A percentile compares a stretch with the other conserved stretches of the same genome.
phyloP scores from a whole-genome alignment of 345 rosid genomes.

The Hibiscus mutabilis region DNA sequence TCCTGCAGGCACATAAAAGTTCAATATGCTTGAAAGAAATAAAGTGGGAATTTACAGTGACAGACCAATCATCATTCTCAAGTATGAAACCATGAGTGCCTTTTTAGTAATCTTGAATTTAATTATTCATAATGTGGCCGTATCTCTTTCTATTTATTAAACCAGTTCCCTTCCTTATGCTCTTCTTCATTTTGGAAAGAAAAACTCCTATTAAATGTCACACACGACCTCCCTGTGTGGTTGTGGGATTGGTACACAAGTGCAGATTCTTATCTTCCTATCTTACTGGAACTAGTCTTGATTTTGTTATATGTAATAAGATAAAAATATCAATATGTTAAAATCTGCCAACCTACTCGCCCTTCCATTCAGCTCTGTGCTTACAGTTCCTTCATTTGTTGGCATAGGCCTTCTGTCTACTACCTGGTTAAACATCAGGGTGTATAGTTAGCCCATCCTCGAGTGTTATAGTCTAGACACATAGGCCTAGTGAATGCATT shows the following conservation, averaged over 20 bases:
- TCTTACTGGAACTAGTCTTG: neutral
- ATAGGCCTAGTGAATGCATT: neutral
- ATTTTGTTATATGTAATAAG: neutral
- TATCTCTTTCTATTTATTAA: neutral
- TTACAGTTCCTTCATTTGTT: neutral
- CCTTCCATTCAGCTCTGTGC: neutral
- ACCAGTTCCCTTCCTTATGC: neutral
- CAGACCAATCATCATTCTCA: slow-evolving; percentile 56
- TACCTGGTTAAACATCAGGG: neutral
- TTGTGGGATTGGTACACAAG: neutral
- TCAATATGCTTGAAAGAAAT: slow-evolving; percentile 40
- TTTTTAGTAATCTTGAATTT: slow-evolving; percentile 21
- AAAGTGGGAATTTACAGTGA: slow-evolving; percentile 39
- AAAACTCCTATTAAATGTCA: neutral
- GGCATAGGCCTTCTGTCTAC: neutral
- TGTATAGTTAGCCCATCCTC: neutral
- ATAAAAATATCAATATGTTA: neutral
- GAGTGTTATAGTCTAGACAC: neutral
- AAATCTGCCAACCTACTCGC: neutral
- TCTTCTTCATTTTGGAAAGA: neutral
- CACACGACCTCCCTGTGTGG: neutral
- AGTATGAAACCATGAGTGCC: slow-evolving; percentile 41
- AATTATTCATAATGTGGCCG: slow-evolving; percentile 11
- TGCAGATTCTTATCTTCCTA: neutral
- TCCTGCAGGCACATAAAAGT: slow-evolving; percentile 99